Evolutionary conservation across 306 rosid genomes (phyloP), one percentile per base, ranked within the genome.

Genomic region (Crataegus laevigata): DNA sequence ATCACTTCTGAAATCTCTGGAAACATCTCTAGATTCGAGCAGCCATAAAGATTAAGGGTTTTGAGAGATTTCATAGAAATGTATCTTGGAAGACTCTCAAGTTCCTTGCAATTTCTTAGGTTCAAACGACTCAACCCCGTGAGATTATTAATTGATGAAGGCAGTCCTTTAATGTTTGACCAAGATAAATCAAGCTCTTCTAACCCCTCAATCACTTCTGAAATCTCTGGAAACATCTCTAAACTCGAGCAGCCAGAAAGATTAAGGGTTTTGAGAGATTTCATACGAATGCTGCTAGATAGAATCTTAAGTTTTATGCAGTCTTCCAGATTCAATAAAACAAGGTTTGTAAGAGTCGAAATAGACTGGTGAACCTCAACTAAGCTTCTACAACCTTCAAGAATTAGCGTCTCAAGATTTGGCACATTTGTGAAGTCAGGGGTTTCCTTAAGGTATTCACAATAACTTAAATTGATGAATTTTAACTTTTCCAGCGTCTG

Each of bases 371-470:
- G 84, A 36, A 81, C 71, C 5, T 47, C 3, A 10, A 19, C 8
- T 67, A 81, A 66, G 21, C 24, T 52, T 19, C 18, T 72, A 13
- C 51, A 76, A 10, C 30, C 19, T 38, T 4, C 32, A 55, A 76
- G 25, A 11, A 36, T 19, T 26, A 68, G 1, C 19, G 3, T 57
- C 68, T 66, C 40, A 47, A 81, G 81, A 58, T 43, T 72, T 21
- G 9, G 22, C 8, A 78, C 71, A 4, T 24, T 8, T 9, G 78
- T 66, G 15, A 81, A 73, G 74, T 81, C 51, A 3, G 81, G 81
- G 5, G 62, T 42, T 22, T 81, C 59, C 6, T 10, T 47, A 9
- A 81, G 68, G 25, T n/a, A 19, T 7, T 0, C 3, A 15, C 61
- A 81, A 0, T 4, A 3, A 19, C 26, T 13, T 10, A 81, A 68